phyloP scores from a whole-genome alignment of 1,284 basidiomycete genomes.

The Boletellus deceptivus region DNA sequence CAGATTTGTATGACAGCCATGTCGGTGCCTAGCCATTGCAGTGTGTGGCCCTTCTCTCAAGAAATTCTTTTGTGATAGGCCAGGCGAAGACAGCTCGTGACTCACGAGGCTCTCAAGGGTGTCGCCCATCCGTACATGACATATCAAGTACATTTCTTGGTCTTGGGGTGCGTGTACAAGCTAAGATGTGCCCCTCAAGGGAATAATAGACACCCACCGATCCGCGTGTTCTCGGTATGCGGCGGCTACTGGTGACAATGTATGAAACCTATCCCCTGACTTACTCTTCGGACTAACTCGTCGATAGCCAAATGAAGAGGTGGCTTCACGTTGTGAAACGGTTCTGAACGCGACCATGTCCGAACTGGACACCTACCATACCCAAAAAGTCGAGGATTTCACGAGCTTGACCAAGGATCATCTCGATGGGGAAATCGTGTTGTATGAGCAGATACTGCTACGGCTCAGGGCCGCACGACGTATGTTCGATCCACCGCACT shows the following conservation, averaged over 20 bases:
- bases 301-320: constrained; percentile 56
- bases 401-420: constrained; percentile 57
- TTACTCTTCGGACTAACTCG: constrained; percentile 9
- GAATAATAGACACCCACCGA: constrained; percentile 69
- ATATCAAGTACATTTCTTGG: constrained; percentile 53
- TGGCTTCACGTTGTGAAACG: constrained; percentile 78
- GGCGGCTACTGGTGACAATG: constrained; percentile 45
- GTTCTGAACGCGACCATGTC: constrained; percentile 86
- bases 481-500: constrained; percentile 49
- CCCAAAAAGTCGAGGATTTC: constrained; percentile 73
- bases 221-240: constrained; percentile 64
- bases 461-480: constrained; percentile 55
- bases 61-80: constrained; percentile 46
- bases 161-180: background rate
- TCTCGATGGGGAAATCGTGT: constrained; percentile 71
- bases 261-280: constrained; percentile 16
- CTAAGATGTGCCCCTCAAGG: constrained; percentile 38
- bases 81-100: constrained; percentile 62
- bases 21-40: constrained; percentile 40
- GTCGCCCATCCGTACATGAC: constrained; percentile 69
- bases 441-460: constrained; percentile 67
- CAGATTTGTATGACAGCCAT: constrained; percentile 76
- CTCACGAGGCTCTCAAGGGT: constrained; percentile 74
- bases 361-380: constrained; percentile 80
- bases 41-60: constrained; percentile 7